Conservation (phyloP, 768 basidiomycete genomes). For the Arthromyces matolae region DNA sequence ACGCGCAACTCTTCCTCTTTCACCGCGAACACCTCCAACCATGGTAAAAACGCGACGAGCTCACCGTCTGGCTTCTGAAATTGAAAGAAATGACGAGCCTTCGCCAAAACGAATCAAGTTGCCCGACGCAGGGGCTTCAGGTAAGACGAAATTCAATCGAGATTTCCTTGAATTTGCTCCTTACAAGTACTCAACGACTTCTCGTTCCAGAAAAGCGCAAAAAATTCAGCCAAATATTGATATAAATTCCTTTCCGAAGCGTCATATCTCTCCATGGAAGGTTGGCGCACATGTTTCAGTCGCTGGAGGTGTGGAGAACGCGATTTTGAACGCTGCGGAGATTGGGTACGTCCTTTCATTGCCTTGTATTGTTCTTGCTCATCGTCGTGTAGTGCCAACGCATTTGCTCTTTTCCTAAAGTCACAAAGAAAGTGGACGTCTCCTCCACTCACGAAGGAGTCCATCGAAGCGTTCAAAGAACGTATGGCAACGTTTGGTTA, state of each 20-base stretch:
- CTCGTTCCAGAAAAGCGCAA: slow-evolving; percentile 9
- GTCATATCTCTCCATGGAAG: slow-evolving; percentile 49
- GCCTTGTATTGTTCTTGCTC: not conserved
- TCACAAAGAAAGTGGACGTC: slow-evolving; percentile 81
- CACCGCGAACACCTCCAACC: not conserved
- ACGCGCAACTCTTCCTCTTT: not conserved
- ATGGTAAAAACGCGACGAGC: slow-evolving; percentile 13
- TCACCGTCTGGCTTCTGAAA: not conserved
- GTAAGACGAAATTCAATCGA: too few species aligned
- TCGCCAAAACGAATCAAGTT: slow-evolving; percentile 11
- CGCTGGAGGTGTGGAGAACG: slow-evolving; percentile 75
- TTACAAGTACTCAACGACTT: not conserved
- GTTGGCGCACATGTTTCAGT: slow-evolving; percentile 84
- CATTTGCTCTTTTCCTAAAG: slow-evolving; percentile 83
- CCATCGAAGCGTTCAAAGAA: slow-evolving; percentile 54
- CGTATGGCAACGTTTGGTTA: slow-evolving; percentile 63
- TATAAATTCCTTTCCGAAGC: slow-evolving; percentile 23
- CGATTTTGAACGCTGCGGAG: slow-evolving; percentile 63
- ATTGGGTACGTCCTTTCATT: slow-evolving; percentile 49
- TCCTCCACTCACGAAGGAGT: slow-evolving; percentile 49
- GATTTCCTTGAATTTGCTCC: not conserved
- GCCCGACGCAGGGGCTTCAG: not conserved
- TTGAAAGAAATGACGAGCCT: slow-evolving; percentile 3
- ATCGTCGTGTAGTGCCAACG: slow-evolving; percentile 54
- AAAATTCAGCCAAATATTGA: slow-evolving; percentile 13